These are phyloP conservation scores for Vitis rupestris DNA, from an alignment of 164 flowering plant genomes.

Conservation along the genomic window DNA sequence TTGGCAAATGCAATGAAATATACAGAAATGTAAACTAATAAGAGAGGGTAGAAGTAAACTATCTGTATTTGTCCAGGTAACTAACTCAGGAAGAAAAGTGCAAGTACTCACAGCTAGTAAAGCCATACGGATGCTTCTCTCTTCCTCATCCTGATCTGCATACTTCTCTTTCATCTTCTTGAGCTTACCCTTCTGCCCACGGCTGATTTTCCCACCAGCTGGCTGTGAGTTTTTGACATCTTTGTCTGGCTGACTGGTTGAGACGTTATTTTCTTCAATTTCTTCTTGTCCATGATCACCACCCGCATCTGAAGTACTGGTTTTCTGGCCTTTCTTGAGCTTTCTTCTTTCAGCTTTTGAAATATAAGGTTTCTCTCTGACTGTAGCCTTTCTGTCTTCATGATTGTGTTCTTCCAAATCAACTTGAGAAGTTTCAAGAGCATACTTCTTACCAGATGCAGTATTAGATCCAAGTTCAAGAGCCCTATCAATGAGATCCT, in stretches of 20 bases:
- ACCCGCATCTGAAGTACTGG: conserved; percentile 20
- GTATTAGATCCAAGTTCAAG: conserved; percentile 80
- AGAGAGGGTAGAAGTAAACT: too few species aligned
- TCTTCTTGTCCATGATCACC: conserved; percentile 36
- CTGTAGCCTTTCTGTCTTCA: conserved; percentile 38
- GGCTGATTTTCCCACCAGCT: conserved; percentile 56
- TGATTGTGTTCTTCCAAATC: conserved; percentile 32
- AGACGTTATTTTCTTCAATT: conserved; percentile 19
- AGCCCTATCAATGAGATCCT: conserved; percentile 86
- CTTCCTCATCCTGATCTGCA: conserved; percentile 95
- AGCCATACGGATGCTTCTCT: conserved; percentile 83
- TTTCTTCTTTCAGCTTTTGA: conserved; percentile 92
- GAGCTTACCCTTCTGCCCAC: conserved; percentile 86
- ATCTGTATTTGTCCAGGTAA: not conserved
- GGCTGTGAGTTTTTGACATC: conserved; percentile 32
- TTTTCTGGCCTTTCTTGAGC: conserved; percentile 71
- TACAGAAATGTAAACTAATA: too few species aligned
- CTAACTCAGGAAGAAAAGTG: not conserved
- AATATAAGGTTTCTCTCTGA: conserved; percentile 67
- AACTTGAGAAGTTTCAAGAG: conserved; percentile 32
- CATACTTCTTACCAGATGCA: conserved; percentile 34
- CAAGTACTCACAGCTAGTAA: conserved; percentile 76
- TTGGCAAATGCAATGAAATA: too few species aligned
- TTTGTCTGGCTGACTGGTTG: conserved; percentile 30
- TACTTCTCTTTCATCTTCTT: conserved; percentile 96